A percentile compares a stretch with the other conserved stretches of the same genome.
Evolutionary conservation across 2,329 filamentous ascomycete species (phyloP).

Genomic region (Graphilbum fragrans): DNA sequence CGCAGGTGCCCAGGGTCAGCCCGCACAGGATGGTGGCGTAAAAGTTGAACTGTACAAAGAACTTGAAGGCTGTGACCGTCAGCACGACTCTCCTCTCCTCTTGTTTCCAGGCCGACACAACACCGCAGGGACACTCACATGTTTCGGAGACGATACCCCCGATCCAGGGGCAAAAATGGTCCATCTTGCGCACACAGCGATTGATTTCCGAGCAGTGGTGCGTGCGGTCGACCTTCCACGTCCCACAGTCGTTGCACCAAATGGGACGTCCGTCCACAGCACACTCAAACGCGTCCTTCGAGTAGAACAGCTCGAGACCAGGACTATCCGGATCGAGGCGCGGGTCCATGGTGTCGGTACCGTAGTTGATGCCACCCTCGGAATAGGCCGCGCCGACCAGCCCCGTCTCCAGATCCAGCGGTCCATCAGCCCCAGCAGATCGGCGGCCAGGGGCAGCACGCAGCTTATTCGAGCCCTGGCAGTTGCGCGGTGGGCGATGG

Average conservation of each 20-base stretch:
- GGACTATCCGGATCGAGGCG: slow-evolving; percentile 46
- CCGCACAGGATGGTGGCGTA: slow-evolving; percentile 60
- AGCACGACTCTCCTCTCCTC: neutral
- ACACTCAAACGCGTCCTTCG: slow-evolving; percentile 73
- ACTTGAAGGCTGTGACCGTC: slow-evolving; percentile 57
- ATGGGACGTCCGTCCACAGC: slow-evolving; percentile 71
- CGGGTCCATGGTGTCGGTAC: slow-evolving; percentile 16
- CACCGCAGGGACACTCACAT: slow-evolving; percentile 27
- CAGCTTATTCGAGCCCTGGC: slow-evolving; percentile 9
- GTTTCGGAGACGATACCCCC: slow-evolving; percentile 83
- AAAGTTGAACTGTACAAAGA: slow-evolving; percentile 76
- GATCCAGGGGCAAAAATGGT: slow-evolving; percentile 96
- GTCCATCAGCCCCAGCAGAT: neutral
- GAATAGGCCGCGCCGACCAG: neutral
- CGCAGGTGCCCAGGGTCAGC: slow-evolving; percentile 50
- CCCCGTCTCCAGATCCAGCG: slow-evolving; percentile 13
- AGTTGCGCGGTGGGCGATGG: neutral
- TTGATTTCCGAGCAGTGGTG: slow-evolving; percentile 78
- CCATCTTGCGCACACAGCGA: slow-evolving; percentile 80
- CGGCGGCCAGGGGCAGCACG: neutral
- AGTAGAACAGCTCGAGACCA: slow-evolving; percentile 66
- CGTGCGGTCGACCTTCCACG: slow-evolving; percentile 78
- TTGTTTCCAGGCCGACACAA: neutral
- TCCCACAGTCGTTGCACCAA: slow-evolving; percentile 75
- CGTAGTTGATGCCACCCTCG: neutral